A percentile compares a stretch with the other conserved stretches of the same genome.
phyloP scores from a whole-genome alignment of 331 rosid species.

The Acacia concinna region DNA sequence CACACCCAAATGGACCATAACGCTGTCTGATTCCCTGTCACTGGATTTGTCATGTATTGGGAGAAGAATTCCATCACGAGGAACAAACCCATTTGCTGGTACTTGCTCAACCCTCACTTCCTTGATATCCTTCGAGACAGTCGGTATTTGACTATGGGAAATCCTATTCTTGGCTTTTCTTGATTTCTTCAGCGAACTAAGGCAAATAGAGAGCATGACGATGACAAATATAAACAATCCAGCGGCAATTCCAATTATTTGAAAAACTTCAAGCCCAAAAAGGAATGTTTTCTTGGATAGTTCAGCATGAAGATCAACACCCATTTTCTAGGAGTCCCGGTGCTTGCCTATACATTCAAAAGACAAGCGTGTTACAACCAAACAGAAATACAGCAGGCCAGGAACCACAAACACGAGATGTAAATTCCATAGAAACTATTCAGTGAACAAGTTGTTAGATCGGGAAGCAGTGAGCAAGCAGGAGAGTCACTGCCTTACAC shows the following conservation, averaged over 20 bases:
- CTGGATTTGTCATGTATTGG: slow-evolving; percentile 82
- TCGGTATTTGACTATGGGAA: slow-evolving; percentile 70
- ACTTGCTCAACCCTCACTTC: slow-evolving; percentile 89
- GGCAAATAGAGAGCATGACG: slow-evolving; percentile 73
- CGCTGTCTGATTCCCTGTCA: slow-evolving; percentile 79
- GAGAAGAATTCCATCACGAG: slow-evolving; percentile 77
- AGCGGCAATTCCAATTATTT: slow-evolving; percentile 74
- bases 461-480: slow-evolving; percentile 24
- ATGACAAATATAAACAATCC: slow-evolving; percentile 68
- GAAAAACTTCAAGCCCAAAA: slow-evolving; percentile 77
- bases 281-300: slow-evolving; percentile 67
- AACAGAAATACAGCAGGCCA: no score
- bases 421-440: no score
- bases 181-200: slow-evolving; percentile 71
- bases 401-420: no score
- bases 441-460: no score
- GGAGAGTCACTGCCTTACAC: slow-evolving; percentile 1
- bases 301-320: slow-evolving; percentile 56
- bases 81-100: slow-evolving; percentile 60
- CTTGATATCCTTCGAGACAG: slow-evolving; percentile 82
- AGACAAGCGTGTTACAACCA: no score
- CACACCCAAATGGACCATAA: slow-evolving; percentile 73
- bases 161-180: slow-evolving; percentile 50
- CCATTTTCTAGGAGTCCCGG: slow-evolving; percentile 45
- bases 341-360: slow-evolving; percentile 39